Evolutionary conservation across 768 basidiomycete species (phyloP).

Genomic region (Lactarius psammicola): DNA sequence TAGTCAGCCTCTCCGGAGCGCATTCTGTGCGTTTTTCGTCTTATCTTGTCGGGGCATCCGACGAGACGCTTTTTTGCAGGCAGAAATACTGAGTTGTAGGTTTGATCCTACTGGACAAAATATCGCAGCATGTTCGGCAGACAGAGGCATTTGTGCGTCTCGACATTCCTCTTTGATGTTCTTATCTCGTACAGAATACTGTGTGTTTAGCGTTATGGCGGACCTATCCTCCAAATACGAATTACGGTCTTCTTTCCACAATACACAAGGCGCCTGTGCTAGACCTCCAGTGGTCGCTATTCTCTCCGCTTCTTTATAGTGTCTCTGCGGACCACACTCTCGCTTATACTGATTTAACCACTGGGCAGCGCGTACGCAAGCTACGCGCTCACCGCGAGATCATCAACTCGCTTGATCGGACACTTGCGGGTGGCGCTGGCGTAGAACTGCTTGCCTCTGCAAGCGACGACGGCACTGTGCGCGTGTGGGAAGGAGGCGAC

Average conservation of each 20-base stretch:
- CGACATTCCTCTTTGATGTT: slow-evolving; percentile 8
- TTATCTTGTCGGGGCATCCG: not conserved
- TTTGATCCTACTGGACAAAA: slow-evolving; percentile 95
- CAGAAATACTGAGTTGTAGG: slow-evolving; percentile 86
- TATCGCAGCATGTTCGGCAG: slow-evolving; percentile 88
- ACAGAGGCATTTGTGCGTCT: slow-evolving; percentile 83
- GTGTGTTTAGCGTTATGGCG: slow-evolving; percentile 73
- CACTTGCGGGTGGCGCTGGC: slow-evolving; percentile 80
- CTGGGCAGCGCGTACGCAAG: slow-evolving; percentile 77
- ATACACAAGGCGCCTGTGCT: slow-evolving; percentile 89
- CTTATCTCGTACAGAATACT: not conserved
- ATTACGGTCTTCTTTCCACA: slow-evolving; percentile 82
- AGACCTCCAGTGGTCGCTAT: slow-evolving; percentile 88
- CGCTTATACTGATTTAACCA: slow-evolving; percentile 70
- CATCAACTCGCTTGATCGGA: slow-evolving; percentile 86
- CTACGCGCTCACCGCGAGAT: slow-evolving; percentile 90
- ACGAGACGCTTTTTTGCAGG: slow-evolving; percentile 40
- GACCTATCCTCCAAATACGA: slow-evolving; percentile 88
- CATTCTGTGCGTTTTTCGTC: slow-evolving; percentile 62
- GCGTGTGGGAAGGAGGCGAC: slow-evolving; percentile 87
- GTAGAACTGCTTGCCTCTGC: slow-evolving; percentile 84
- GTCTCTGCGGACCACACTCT: slow-evolving; percentile 90
- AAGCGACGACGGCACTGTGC: slow-evolving; percentile 89
- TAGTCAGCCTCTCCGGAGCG: slow-evolving; percentile 84
- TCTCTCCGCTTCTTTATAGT: slow-evolving; percentile 69